Conservation (phyloP, 2,329 filamentous ascomycete species). For the Exserohilum turcica region DNA sequence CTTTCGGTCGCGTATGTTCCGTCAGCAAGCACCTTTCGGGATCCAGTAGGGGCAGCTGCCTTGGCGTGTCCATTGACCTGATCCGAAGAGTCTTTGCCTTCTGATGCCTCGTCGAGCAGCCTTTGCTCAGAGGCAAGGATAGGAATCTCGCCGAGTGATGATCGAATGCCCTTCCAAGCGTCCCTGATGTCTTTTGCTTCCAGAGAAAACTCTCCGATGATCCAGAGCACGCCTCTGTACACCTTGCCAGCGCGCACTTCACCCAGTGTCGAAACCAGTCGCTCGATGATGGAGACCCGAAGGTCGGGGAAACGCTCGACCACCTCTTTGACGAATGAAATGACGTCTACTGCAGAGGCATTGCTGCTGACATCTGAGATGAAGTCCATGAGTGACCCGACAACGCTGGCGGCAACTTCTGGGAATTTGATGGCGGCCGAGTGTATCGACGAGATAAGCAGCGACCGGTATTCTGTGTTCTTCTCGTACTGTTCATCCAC, state of each 20-base stretch:
- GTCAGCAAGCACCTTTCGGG: conserved; percentile 89
- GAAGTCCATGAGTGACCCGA: conserved; percentile 97
- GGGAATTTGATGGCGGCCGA: conserved; percentile 99
- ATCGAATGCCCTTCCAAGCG: conserved; percentile 93
- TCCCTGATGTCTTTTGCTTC: conserved; percentile 94
- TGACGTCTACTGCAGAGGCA: conserved; percentile 93
- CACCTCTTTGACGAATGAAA: conserved; percentile 98
- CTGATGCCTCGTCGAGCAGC: conserved; percentile 77
- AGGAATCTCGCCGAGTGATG: conserved; percentile 93
- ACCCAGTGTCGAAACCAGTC: conserved; percentile 84
- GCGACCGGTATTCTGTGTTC: conserved; percentile 65
- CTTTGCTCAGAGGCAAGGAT: conserved; percentile 95
- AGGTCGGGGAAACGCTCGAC: conserved; percentile 96
- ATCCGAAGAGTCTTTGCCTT: conserved; percentile 64
- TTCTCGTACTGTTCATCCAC: conserved; percentile 99
- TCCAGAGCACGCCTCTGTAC: conserved; percentile 95
- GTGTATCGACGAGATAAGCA: conserved; percentile 96
- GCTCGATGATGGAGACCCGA: conserved; percentile 82
- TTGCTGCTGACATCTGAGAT: conserved; percentile 99
- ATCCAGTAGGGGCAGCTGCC: conserved; percentile 75
- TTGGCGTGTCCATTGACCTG: conserved; percentile 84
- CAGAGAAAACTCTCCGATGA: conserved; percentile 94
- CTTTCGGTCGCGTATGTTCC: conserved; percentile 98
- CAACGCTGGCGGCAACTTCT: conserved; percentile 94
- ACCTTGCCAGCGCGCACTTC: conserved; percentile 97